Base-by-base conservation (phyloP, 495 filamentous ascomycete genomes). In the Aspergillus heteromorphus region DNA sequence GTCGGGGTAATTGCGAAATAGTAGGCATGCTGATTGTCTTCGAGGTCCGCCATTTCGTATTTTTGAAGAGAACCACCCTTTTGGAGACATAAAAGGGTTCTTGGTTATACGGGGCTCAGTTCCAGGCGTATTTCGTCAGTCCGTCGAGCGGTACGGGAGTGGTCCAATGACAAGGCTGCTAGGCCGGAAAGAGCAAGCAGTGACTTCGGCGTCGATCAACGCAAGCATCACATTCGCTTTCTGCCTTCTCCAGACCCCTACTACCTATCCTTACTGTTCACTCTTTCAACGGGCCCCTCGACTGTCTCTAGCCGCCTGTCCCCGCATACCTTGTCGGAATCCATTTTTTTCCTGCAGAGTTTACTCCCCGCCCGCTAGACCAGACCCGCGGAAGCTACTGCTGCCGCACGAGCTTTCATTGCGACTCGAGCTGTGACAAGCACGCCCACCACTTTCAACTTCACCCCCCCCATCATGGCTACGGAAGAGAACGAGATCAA, bases 401-500 rank as follows among this genome's bases (percentile, higher is more conserved):
- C 38, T 56, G 34, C 47, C 53, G n/a, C 55, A 57, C 18, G 59
- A 65, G 56, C 45, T 53, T 53, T 51, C 30, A 34, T 58, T 64
- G 25, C 51, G 45, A 51, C 43, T 17, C 16, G 23, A 38, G 4
- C 1, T 47, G 43, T 25, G n/a, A 47, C 20, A 20, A 27, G 25
- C 17, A 43, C 41, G 19, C 13, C 13, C 20, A 1, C 0, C 0
- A 2, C 23, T 16, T 6, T 1, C 14, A 19, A 16, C 19, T 34
- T 31, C 25, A 42, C 21, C 27, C 20, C 25, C 21, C 53, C 40
- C 31, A 20, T 42, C 19, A 51, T 75, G 72, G 53, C 71, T 55
- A 63, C 73, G 20, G 74, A 77, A 61, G 67, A 65, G 40, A 48
- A 64, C 23, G 66, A 76, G 55, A 49, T 77, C 14, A 68, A 70